Evolutionary conservation across 2,329 filamentous ascomycete species (phyloP).

Genomic region (Knoxdaviesia capensis): DNA sequence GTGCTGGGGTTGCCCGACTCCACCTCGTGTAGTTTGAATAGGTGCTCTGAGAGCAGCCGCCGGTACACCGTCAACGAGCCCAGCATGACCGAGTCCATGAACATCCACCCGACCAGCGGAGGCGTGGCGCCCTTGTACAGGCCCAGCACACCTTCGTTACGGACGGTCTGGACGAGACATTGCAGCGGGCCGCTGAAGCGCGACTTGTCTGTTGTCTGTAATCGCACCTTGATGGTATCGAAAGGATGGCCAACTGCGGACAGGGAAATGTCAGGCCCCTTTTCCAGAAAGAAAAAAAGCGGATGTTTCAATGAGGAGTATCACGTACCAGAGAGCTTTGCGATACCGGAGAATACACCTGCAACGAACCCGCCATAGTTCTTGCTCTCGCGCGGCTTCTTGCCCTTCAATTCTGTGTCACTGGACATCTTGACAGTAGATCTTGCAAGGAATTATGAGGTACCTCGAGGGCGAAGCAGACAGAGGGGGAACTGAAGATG

Average conservation of each 20-base stretch:
- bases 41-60: conserved; percentile 56
- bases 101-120: conserved; percentile 92
- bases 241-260: conserved; percentile 49
- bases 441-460: too few relatives aligned
- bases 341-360: conserved; percentile 85
- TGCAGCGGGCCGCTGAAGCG: conserved; percentile 76
- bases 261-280: conserved; percentile 1
- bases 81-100: conserved; percentile 86
- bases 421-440: too few relatives aligned
- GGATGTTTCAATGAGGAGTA: conserved; percentile 3
- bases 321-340: conserved; percentile 59
- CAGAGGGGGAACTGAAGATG: too few relatives aligned
- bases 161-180: conserved; percentile 66
- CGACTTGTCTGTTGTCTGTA: conserved; percentile 62
- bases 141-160: conserved; percentile 65
- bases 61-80: conserved; percentile 84
- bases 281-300: background rate
- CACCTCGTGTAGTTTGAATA: conserved; percentile 31
- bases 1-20: conserved; percentile 2
- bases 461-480: too few relatives aligned
- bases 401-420: too few relatives aligned
- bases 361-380: conserved; percentile 95
- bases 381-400: conserved; percentile 11
- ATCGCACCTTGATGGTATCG: conserved; percentile 89
- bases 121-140: conserved; percentile 91